Percentiles rank a stretch among this genome's conserved stretches.
These are phyloP conservation scores for Solidago caesia DNA, from an alignment of 129 eudicot genomes.

Conservation along the genomic window DNA sequence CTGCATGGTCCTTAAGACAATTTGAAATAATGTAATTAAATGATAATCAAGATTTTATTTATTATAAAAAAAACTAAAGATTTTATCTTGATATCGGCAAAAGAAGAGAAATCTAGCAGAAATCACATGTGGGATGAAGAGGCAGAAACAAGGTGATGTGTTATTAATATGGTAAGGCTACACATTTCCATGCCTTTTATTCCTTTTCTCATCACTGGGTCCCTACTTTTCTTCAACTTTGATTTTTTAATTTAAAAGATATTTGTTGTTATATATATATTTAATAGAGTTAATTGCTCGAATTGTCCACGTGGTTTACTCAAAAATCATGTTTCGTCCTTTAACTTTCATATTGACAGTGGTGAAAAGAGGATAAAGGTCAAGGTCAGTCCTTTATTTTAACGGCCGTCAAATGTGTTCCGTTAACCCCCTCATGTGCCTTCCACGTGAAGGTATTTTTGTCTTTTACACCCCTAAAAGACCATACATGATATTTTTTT, in stretches of 20 bases:
- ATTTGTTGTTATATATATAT: too few species aligned
- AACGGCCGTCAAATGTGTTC: too few species aligned
- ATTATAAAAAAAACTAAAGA: not conserved
- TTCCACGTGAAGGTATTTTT: too few species aligned
- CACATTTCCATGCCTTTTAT: constrained; percentile 31
- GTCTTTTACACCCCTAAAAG: too few species aligned
- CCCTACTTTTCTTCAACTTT: not conserved
- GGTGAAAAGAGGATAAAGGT: too few species aligned
- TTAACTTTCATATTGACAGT: too few species aligned
- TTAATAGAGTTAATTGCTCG: too few species aligned
- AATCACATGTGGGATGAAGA: constrained; percentile 9
- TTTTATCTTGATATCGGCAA: not conserved
- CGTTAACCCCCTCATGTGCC: too few species aligned
- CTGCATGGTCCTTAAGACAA: not conserved
- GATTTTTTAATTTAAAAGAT: not conserved
- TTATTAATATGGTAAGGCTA: constrained; percentile 29
- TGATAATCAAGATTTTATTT: not conserved
- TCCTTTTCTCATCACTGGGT: constrained; percentile 15
- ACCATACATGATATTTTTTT: too few species aligned
- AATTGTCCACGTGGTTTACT: too few species aligned
- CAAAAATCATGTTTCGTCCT: too few species aligned
- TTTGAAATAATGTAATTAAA: not conserved
- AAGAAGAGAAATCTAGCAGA: not conserved
- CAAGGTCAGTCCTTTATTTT: too few species aligned
- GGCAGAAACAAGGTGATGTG: constrained; percentile 13